Conservation (phyloP, 2,329 filamentous ascomycete genomes). For the Scytalidium sp. region DNA sequence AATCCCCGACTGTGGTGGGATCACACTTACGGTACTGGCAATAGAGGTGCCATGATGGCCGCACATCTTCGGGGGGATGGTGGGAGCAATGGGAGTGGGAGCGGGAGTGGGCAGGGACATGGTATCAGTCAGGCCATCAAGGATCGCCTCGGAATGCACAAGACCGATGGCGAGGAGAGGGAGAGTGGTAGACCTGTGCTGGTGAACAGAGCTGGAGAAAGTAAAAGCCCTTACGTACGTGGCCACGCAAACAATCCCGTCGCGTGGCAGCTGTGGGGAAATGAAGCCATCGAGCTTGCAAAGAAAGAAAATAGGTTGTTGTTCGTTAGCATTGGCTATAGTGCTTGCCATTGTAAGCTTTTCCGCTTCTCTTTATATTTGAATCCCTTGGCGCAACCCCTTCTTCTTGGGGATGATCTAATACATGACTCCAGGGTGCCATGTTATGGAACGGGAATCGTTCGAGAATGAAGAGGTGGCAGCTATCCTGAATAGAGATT, state of each 20-base stretch:
- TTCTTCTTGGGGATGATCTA: too few relatives aligned
- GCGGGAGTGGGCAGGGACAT: conserved; percentile 11
- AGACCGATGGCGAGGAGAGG: conserved; percentile 7
- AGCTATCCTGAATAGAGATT: conserved; percentile 76
- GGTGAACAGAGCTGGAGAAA: conserved; percentile 56
- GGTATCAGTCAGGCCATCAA: conserved; percentile 22
- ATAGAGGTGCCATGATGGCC: conserved; percentile 19
- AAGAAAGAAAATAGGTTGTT: conserved; percentile 81
- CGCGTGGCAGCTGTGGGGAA: conserved; percentile 85
- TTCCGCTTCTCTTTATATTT: background rate
- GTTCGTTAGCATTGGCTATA: conserved; percentile 93
- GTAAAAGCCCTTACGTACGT: conserved; percentile 67
- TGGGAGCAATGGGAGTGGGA: background rate
- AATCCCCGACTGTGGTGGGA: background rate
- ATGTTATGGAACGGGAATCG: conserved; percentile 90
- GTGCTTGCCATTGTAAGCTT: conserved; percentile 83
- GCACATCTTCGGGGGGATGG: conserved; percentile 20
- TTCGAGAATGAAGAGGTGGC: conserved; percentile 84
- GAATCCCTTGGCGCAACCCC: too few relatives aligned
- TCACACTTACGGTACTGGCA: background rate
- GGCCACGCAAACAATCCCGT: conserved; percentile 79
- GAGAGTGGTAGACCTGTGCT: conserved; percentile 28
- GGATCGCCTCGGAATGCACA: conserved; percentile 5
- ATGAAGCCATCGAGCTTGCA: conserved; percentile 73
- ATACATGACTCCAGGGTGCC: conserved; percentile 56